Evolutionary conservation across 2,329 filamentous ascomycete species (phyloP).

Genomic region (Teratosphaeria zuluensis): DNA sequence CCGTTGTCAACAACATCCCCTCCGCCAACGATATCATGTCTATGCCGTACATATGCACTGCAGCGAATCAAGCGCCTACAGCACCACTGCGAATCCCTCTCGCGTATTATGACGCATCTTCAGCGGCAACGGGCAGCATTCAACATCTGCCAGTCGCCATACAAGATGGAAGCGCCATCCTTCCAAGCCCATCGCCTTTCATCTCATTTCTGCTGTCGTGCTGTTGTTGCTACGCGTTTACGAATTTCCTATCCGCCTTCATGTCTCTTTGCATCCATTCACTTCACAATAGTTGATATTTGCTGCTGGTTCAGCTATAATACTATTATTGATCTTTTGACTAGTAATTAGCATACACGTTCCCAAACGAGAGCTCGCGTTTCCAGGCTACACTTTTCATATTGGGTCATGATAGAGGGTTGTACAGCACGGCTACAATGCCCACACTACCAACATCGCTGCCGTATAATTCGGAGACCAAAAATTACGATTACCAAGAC

Average conservation of each 20-base stretch:
- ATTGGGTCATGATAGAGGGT: slow-evolving; percentile 4
- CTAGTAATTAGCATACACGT: neutral
- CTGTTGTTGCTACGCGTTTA: slow-evolving; percentile 3
- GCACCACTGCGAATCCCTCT: neutral
- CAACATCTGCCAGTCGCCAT: neutral
- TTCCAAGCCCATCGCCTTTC: neutral
- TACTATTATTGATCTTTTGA: slow-evolving; percentile 1
- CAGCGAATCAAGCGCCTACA: neutral
- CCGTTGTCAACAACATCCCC: neutral
- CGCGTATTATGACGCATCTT: neutral
- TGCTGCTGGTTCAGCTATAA: slow-evolving; percentile 19
- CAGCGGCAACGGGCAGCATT: neutral
- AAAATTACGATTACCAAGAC: neutral
- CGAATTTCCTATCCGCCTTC: slow-evolving; percentile 13
- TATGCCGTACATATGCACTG: neutral
- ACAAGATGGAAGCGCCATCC: slow-evolving; percentile 1
- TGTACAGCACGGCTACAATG: slow-evolving; percentile 6
- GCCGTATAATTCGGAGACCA: neutral
- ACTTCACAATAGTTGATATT: slow-evolving; percentile 4
- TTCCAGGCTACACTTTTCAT: neutral
- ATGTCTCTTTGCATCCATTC: slow-evolving; percentile 4
- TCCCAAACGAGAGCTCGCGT: neutral
- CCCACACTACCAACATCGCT: neutral
- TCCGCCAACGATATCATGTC: neutral
- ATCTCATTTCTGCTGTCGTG: neutral